Base-by-base conservation (phyloP, 805 yeast species). In the Sugiyamaella marilandica region DNA sequence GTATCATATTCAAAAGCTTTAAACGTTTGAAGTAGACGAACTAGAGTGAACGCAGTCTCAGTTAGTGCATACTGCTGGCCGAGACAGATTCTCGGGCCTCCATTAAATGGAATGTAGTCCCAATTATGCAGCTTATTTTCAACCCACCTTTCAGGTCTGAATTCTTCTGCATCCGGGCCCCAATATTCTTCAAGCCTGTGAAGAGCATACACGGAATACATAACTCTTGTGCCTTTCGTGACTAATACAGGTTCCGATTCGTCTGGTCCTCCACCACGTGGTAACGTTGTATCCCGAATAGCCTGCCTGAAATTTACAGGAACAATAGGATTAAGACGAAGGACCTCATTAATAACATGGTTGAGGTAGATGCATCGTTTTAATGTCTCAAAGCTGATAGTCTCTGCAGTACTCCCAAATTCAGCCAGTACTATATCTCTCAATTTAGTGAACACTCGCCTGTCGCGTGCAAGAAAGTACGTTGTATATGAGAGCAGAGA, bases 31-130 rank as follows among this genome's bases (percentile, higher is more conserved):
- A 63, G 54, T 46, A 76, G 60, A 55, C 79, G 67, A 14, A 68
- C 71, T 41, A 74, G 58, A 16, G 72, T 67, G 62, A 75, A 77
- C 18, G 76, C 68, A 10, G 79, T 77, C 64, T 78, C 81, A 18
- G 80, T 77, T 18, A 78, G 71, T 5, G 82, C 82, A 64, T 76
- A 77, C 64, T 78, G 81, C 67, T 78, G 81, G 39, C 82, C 82
- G 50, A 78, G 66, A 61, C 82, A 78, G 53, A 78, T 76, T 55
- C 82, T 65, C 19, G 82, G 81, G 5, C 82, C 82, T 44, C 82
- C 82, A 58, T 77, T 76, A 66, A 77, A 77, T 24, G 81, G 81
- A 32, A 77, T 63, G 62, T 74, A 77, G 31, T 74, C 76, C 80
- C 81, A 77, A 8, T 75, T 73, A 48, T 69, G 65, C 34, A 69